Evolutionary conservation across 148 eudicot species (phyloP), one percentile per base, ranked within the genome.

Genomic region (Silene latifolia): DNA sequence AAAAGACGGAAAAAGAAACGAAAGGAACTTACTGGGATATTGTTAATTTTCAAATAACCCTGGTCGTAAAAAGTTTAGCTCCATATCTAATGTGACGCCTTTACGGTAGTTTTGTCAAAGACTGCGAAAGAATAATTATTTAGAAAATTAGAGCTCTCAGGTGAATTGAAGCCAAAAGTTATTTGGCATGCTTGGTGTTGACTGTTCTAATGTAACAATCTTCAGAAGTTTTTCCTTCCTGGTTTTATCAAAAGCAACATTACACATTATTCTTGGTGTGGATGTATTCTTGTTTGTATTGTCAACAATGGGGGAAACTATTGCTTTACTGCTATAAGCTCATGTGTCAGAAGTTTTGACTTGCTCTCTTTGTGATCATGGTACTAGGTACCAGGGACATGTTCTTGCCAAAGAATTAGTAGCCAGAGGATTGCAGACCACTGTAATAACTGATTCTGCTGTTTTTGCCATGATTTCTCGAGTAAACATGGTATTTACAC

Each of bases 391-490:
- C 80, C 91, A 92, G 80, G 99, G 99, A 71, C 99, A 95, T 83
- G 84, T 88, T 77, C 90, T 92, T 79, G 97, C 99, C 67, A 95
- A 89, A 83, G 98, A 95, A 75, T 85, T 95, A 86, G 92, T 83
- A 66, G 84, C 91, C 72, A 84, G 95, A 86, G 99, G 98, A 67
- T 77, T 95, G 75, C 98, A 95, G 69, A 89, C 99, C 54, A 95
- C 99, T 76, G 89, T 95, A 25, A 95, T 95, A 74, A 92, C 98
- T 24, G 99, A 95, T 82, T 92, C 99, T 78, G 98, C 99, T 18
- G 91, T 95, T 77, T 95, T 95, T 85, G 99, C 99, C 67, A 92
- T 95, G 97, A 95, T 95, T 72, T 95, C 99, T 71, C 88, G 99
- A 72, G 99, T 95, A 69, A 95, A 95, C 74, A 95, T 92, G 99